Evolutionary conservation across 176 grass and related monocot species (phyloP).

Genomic region (Areca catechu): DNA sequence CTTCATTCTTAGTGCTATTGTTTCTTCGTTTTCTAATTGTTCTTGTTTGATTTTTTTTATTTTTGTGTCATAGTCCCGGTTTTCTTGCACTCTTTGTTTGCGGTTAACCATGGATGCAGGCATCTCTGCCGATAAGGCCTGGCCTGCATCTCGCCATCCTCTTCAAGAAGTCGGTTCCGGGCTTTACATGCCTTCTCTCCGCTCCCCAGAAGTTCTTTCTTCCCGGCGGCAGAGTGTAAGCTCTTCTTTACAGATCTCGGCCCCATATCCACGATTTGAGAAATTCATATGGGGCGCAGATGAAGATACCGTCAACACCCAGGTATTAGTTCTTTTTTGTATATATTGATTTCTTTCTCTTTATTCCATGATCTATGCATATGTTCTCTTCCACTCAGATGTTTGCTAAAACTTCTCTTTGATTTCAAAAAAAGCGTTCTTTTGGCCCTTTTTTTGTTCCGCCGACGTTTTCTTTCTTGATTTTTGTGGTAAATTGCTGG

Average conservation of each 20-base stretch:
- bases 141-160: conserved; percentile 20
- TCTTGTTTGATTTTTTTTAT: too few species aligned
- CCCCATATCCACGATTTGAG: too few species aligned
- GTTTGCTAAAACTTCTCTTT: conserved; percentile 20
- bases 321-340: not conserved
- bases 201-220: conserved; percentile 9
- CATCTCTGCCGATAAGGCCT: conserved; percentile 37
- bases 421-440: not conserved
- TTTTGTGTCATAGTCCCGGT: not conserved
- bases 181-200: conserved; percentile 44
- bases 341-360: too few species aligned
- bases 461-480: too few species aligned
- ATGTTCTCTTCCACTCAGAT: not conserved
- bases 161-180: conserved; percentile 39
- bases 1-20: too few species aligned
- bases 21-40: too few species aligned
- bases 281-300: too few species aligned
- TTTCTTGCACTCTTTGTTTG: conserved; percentile 9
- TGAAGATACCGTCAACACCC: too few species aligned
- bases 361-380: too few species aligned
- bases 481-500: too few species aligned
- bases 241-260: too few species aligned
- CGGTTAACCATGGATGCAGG: conserved; percentile 41
- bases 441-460: too few species aligned
- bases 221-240: conserved; percentile 41